Base-by-base conservation (phyloP, 2,329 filamentous ascomycete species). In the Periconia sp. region DNA sequence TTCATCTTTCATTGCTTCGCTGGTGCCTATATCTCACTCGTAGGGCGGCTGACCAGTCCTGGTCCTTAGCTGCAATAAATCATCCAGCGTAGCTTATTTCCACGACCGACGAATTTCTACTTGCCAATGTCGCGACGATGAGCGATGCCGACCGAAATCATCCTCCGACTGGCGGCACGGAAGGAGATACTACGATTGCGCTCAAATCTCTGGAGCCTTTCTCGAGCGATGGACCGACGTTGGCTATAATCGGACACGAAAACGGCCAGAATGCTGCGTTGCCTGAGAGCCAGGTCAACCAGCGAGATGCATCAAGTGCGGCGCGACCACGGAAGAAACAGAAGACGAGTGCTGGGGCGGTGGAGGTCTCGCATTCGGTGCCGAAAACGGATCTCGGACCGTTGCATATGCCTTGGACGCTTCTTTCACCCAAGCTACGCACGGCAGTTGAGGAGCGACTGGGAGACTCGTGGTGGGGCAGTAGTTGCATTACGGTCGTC, bases 151-250 rank as follows among this genome's bases (percentile, higher is more conserved):
- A n/a, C n/a, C n/a, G n/a, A n/a, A n/a, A n/a, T n/a, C n/a, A n/a
- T n/a, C n/a, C n/a, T n/a, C n/a, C n/a, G n/a, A n/a, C n/a, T n/a
- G n/a, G n/a, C n/a, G n/a, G n/a, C n/a, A n/a, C n/a, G n/a, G 33
- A 40, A 15, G 46, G 42, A 32, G 42, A 52, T 24, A 46, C 45
- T 3, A 42, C 47, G 2, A 16, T 43, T 12, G 29, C 40, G 4
- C 29, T 36, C 5, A 32, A 36, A 9, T 40, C 47, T 5, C 32
- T 48, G 11, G 38, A 24, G 12, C 37, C 49, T 2, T 46, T 37
- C 19, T 43, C 49, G n/a, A 54, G 53, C 39, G 53, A 56, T 17
- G 50, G 53, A 6, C 50, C 53, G 6, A 56, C 53, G 7, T 34
- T 53, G 15, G 46, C 52, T 10, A 39, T 49, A 8, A 30, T 54